Percentiles rank a stretch among this genome's conserved stretches.
These are phyloP conservation scores for Chaetomiaceae sp. DNA, from an alignment of 2,329 filamentous ascomycete species.

Conservation along the genomic window DNA sequence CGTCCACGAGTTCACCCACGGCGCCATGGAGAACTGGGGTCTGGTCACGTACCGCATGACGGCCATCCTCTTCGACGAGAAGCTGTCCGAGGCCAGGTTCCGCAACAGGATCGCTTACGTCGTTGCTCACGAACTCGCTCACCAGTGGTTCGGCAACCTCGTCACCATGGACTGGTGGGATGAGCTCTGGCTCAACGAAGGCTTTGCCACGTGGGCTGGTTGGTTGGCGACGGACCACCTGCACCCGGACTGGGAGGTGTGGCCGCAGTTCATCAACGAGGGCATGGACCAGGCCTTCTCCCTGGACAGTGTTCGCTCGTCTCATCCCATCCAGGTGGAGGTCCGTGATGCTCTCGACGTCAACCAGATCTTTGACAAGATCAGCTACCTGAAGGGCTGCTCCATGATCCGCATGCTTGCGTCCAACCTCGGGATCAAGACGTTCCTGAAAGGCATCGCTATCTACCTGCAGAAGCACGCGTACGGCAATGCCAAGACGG, in stretches of 20 bases:
- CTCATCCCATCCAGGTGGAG: slow-evolving; percentile 93
- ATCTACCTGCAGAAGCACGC: slow-evolving; percentile 84
- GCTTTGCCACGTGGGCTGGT: slow-evolving; percentile 97
- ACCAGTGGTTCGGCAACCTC: slow-evolving; percentile 97
- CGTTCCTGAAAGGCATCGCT: slow-evolving; percentile 85
- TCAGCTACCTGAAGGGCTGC: slow-evolving; percentile 94
- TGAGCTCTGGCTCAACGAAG: slow-evolving; percentile 94
- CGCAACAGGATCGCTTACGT: slow-evolving; percentile 95
- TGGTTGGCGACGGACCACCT: slow-evolving; percentile 90
- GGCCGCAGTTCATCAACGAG: slow-evolving; percentile 96
- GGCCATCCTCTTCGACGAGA: slow-evolving; percentile 91
- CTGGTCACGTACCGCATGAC: slow-evolving; percentile 94
- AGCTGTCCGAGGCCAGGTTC: slow-evolving; percentile 82
- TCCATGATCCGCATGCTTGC: slow-evolving; percentile 96
- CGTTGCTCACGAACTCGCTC: slow-evolving; percentile 94
- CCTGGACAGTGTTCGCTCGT: slow-evolving; percentile 84
- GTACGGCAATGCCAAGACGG: slow-evolving; percentile 86
- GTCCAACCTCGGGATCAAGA: slow-evolving; percentile 79
- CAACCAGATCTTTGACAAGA: slow-evolving; percentile 96
- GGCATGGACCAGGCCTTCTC: slow-evolving; percentile 87
- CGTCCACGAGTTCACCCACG: slow-evolving; percentile 84
- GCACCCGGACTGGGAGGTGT: slow-evolving; percentile 95
- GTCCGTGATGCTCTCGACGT: slow-evolving; percentile 92
- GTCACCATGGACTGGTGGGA: slow-evolving; percentile 99
- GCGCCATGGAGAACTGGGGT: slow-evolving; percentile 96